Base-by-base conservation (phyloP, 371 early-diverging fungal species). In the Paraphysoderma sedebokerense region DNA sequence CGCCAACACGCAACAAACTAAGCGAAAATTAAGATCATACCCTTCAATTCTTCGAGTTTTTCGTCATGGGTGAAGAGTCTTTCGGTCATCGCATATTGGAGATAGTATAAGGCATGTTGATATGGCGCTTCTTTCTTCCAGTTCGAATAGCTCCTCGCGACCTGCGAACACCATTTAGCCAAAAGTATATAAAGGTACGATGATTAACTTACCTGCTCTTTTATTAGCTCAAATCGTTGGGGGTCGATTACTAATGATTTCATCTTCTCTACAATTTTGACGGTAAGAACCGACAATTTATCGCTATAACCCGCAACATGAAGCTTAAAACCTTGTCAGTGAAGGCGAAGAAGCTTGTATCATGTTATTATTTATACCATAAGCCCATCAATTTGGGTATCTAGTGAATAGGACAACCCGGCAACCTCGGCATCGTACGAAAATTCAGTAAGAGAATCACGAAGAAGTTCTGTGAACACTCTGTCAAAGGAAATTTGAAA, bases 391-490 rank as follows among this genome's bases (percentile, higher is more conserved):
- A 68, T 52, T 30, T 66, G 67, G 41, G 70, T 76, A 31, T 81
- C 76, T 47, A 91, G 63, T 19, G 64, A 67, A 44, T 81, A 88
- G 35, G 65, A 60, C 34, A 90, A 62, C 4, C 91, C 92, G 1
- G 91, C 89, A 12, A 83, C 70, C 55, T 81, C 79, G 4, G 92
- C 96, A 52, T 82, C 82, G 58, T 95, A 92, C 0, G 81, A 70
- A 48, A 75, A 77, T 57, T 89, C 87, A 49, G 71, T 82, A 46
- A 95, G 59, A 2, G 72, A 68, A 60, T 92, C 90, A 49, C 76
- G 76, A 56, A 76, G 86, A 24, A 95, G 66, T 33, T 70, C 57
- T 5, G 72, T 64, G 26, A 73, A 55, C 34, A 76, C 68, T 38
- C 65, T 62, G 30, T 58, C 55, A 12, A 47, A 38, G 2, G 76